phyloP scores from a whole-genome alignment of 2,329 filamentous ascomycete species.

The Fusarium sacchari region DNA sequence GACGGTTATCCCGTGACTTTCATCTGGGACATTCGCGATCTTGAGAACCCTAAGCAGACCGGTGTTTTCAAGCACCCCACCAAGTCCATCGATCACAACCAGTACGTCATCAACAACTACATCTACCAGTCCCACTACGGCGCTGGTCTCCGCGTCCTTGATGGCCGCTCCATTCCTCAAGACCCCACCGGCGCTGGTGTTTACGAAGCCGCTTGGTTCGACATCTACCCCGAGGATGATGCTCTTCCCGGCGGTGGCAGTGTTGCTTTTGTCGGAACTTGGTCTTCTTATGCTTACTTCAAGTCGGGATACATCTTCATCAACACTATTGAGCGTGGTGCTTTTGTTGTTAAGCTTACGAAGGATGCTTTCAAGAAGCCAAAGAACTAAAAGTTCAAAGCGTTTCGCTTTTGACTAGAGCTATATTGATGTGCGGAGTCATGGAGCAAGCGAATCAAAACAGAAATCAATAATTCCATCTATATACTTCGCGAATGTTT shows the following conservation, averaged over 20 bases:
- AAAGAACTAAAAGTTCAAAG: neutral
- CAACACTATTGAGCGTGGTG: conserved; percentile 63
- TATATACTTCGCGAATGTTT: neutral
- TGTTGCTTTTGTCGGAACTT: conserved; percentile 56
- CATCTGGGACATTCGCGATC: conserved; percentile 59
- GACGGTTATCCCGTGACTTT: conserved; percentile 61
- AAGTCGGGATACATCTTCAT: conserved; percentile 60
- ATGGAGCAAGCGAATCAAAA: neutral
- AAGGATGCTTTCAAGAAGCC: conserved; percentile 12
- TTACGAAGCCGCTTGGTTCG: conserved; percentile 61
- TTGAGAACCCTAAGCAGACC: conserved; percentile 55
- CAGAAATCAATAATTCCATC: accelerated
- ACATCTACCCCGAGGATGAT: conserved; percentile 63
- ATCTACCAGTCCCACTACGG: conserved; percentile 63
- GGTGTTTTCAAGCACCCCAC: conserved; percentile 55
- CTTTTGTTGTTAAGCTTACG: conserved; percentile 56
- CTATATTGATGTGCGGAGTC: accelerated
- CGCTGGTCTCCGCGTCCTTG: conserved; percentile 57
- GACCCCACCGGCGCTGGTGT: conserved; percentile 58
- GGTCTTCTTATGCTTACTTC: conserved; percentile 61
- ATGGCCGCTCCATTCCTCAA: conserved; percentile 48
- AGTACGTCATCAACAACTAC: conserved; percentile 57
- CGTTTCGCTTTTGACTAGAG: accelerated
- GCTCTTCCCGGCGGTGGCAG: conserved; percentile 48
- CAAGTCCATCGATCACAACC: conserved; percentile 59